Base-by-base conservation (phyloP, 441 rosid genomes). In the Aquilaria agallochum region DNA sequence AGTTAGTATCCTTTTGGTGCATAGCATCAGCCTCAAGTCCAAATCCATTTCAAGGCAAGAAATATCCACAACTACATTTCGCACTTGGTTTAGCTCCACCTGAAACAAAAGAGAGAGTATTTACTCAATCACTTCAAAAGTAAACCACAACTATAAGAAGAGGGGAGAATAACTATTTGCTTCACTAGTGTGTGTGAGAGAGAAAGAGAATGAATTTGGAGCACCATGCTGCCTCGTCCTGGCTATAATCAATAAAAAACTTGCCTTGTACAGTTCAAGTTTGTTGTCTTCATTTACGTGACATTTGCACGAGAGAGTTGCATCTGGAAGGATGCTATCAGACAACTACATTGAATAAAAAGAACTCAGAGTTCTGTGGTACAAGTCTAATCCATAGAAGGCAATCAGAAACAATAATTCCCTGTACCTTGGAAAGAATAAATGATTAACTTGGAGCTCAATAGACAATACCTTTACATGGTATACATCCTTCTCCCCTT, bases 1-100 rank as follows among this genome's bases (percentile, higher is more conserved):
- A 27, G 72, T 67, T 59, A 84, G 52, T 46, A 56, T 76, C 64
- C 56, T 71, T 73, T 83, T 86, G 67, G 76, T 46, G 76, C 69
- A 68, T 32, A 86, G 66, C 68, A 62, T 62, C 60, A 86, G 53
- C 81, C 93, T 83, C 74, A 84, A 65, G 73, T 88, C 97, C 13
- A 81, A 64, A 76, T 79, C 72, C 80, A 77, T 78, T 55, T 80
- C 74, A 58, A 82, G 78, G 71, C 94, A 84, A 9, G 89, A 83
- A 57, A 86, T 72, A 47, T 86, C 91, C 2, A 55, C 54, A 9
- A 62, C 72, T 76, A 83, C 47, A 50, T 82, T 78, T 14, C 78
- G 84, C 51, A 79, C 63, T 58, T 44, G 82, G 65, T 71, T 75
- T 44, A 85, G 68, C 71, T 85, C 82, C 12, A 84, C 79, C 95